These are phyloP conservation scores for Lathyrus oleraceus DNA, from an alignment of 306 rosid genomes.

Conservation along the genomic window DNA sequence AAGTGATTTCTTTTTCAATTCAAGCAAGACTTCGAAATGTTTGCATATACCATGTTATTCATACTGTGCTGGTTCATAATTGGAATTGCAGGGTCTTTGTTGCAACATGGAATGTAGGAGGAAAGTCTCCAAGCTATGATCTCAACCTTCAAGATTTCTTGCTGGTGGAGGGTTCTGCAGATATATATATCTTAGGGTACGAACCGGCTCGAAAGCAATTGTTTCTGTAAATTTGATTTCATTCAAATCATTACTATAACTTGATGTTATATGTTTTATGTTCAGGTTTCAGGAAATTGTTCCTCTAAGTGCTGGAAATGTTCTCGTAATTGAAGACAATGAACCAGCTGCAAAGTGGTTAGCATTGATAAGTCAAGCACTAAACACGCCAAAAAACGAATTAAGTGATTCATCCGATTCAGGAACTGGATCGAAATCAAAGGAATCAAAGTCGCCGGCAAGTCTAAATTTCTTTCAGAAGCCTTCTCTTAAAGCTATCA, in stretches of 20 bases:
- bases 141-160: constrained; percentile 91
- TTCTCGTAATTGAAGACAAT: constrained; percentile 84
- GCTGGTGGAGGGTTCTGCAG: constrained; percentile 74
- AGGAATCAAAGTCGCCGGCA: constrained; percentile 46
- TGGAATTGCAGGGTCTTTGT: constrained; percentile 62
- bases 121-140: constrained; percentile 69
- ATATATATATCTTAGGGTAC: constrained; percentile 85
- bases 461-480: constrained; percentile 68
- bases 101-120: constrained; percentile 97
- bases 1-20: constrained; percentile 21
- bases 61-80: neutral
- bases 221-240: neutral
- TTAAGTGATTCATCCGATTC: constrained; percentile 42
- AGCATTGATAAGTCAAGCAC: constrained; percentile 67
- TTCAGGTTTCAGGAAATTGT: constrained; percentile 92
- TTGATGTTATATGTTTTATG: neutral
- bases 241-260: constrained; percentile 15
- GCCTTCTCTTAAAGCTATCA: constrained; percentile 70
- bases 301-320: constrained; percentile 89
- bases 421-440: constrained; percentile 39
- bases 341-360: constrained; percentile 97
- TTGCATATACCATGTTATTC: constrained; percentile 12
- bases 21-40: constrained; percentile 1
- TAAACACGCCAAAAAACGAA: constrained; percentile 58
- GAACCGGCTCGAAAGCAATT: neutral